These are phyloP conservation scores for Beauveria scarabaeidicola DNA, from an alignment of 2,329 filamentous ascomycete species.

Conservation along the genomic window DNA sequence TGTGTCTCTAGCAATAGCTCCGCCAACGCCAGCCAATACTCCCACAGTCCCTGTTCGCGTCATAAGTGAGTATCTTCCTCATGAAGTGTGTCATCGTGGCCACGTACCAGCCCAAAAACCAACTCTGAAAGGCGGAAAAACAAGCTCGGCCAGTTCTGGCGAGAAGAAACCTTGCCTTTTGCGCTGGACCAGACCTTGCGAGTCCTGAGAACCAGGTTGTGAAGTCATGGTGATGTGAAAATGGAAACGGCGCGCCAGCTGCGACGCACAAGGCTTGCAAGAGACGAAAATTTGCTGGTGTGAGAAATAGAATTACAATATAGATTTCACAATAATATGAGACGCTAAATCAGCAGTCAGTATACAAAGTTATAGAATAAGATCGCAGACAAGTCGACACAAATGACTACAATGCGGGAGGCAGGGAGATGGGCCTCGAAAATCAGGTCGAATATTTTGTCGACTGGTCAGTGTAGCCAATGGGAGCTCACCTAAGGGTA, in stretches of 20 bases:
- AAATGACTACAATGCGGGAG: background rate
- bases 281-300: background rate
- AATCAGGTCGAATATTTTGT: constrained; percentile 5
- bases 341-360: background rate
- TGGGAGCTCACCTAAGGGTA: too few relatives aligned
- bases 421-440: background rate
- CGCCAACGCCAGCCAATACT: constrained; percentile 55
- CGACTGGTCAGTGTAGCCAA: background rate
- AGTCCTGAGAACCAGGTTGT: constrained; percentile 14
- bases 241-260: background rate
- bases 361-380: background rate
- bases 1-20: constrained; percentile 61
- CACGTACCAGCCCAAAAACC: constrained; percentile 49
- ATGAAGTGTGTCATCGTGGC: too few relatives aligned
- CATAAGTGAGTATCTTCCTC: background rate
- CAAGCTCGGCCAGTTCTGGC: constrained; percentile 34
- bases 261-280: background rate
- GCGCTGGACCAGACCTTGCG: constrained; percentile 15
- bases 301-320: background rate
- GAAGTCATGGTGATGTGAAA: constrained; percentile 12
- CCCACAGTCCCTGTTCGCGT: constrained; percentile 46
- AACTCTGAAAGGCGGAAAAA: constrained; percentile 47
- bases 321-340: background rate
- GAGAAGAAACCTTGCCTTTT: constrained; percentile 30
- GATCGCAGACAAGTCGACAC: background rate